These are phyloP conservation scores for Neurospora sp. DNA, from an alignment of 495 filamentous ascomycete genomes.

Conservation along the genomic window DNA sequence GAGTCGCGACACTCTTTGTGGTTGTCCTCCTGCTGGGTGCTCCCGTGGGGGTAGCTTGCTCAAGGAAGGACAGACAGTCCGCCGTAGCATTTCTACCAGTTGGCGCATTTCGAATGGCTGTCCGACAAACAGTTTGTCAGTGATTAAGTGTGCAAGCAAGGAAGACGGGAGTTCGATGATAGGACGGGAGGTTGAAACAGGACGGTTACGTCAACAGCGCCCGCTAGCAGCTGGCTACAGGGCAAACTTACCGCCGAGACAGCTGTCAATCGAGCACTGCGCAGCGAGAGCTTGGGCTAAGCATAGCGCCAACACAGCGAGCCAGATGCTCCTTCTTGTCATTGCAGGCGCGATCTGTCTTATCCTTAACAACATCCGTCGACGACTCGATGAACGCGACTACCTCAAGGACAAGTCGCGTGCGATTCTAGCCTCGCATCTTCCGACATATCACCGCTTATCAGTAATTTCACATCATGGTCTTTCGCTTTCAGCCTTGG, in stretches of 20 bases:
- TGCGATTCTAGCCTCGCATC: neutral
- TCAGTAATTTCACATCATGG: neutral
- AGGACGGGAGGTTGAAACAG: neutral
- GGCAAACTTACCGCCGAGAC: conserved; percentile 13
- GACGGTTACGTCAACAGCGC: neutral
- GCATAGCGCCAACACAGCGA: neutral
- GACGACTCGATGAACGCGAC: neutral
- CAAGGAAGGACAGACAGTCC: conserved; percentile 18
- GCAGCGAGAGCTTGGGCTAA: conserved; percentile 3
- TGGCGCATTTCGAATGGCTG: conserved; percentile 11
- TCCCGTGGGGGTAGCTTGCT: neutral
- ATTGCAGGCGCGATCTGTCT: neutral
- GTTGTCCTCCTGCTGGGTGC: conserved; percentile 1
- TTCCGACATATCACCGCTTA: neutral
- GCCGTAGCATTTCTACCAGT: conserved; percentile 12
- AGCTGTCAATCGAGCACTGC: conserved; percentile 9
- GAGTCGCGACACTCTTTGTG: conserved; percentile 3
- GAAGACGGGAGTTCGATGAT: neutral
- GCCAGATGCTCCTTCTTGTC: neutral
- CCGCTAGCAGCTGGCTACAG: neutral
- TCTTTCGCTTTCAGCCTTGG: neutral
- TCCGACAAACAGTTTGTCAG: neutral
- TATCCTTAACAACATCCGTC: neutral
- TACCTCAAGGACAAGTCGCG: neutral
- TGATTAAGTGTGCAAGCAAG: neutral